Base-by-base conservation (phyloP, 2,329 filamentous ascomycete genomes). In the Tolypocladium ophioglossoides region DNA sequence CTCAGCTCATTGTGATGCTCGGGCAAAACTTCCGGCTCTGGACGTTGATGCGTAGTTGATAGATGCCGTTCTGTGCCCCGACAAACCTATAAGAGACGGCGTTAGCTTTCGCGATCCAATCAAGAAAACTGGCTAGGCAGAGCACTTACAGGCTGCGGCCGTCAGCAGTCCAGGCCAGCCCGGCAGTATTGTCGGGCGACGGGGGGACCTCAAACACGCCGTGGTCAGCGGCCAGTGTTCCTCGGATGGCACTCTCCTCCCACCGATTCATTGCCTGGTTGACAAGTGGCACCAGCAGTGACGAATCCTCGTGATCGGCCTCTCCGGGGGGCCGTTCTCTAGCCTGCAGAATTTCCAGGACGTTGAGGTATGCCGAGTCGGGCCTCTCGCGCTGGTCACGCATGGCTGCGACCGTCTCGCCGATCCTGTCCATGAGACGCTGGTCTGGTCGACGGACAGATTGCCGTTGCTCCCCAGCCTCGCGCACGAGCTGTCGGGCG, bases 41-140 rank as follows among this genome's bases (percentile, higher is more conserved):
- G 20, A 84, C 62, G 64, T 89, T 84, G 59, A 91, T 77, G 37
- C 77, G 78, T 61, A 89, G 82, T 69, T 91, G 86, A 63, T 89
- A 89, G 53, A 91, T 85, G 54, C 87, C 87, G 60, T 88, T 83
- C 64, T 89, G 84, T 37, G 82, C 79, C 22, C 79, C 83, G 41
- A 85, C 73, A 61, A 79, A 85, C 54, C 83, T 86, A 32, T 20
- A 27, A 10, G 16, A 20, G 7, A 18, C 10, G 11, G 27, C 3
- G 27, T 47, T 47, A 32, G 44, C 44, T 32, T 32, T 12, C 9
- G 27, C 27, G n/a, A 32, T n/a, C 9, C 10, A 11, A 11, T 11
- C 9, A 20, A 3, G 52, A 4, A 30, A 22, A 40, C 11, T 47
- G 48, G 7, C 52, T 22, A 39, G 16, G 11, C 39, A 46, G 10